These are phyloP conservation scores for Fusarium staphyleae DNA, from an alignment of 2,329 filamentous ascomycete genomes.

Conservation along the genomic window DNA sequence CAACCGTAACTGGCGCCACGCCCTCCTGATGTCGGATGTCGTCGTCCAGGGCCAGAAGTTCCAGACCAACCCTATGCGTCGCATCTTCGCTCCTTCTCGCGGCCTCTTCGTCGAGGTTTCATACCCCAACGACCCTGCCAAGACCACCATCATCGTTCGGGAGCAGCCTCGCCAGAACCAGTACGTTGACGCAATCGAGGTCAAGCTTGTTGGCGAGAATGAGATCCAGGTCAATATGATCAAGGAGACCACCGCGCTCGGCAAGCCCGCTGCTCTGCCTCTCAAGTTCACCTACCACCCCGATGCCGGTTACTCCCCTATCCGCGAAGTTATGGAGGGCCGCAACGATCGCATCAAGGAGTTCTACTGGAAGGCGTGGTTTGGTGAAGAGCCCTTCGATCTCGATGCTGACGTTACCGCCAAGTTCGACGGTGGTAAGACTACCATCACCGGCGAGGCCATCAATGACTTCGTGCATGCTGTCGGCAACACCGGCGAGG, in stretches of 20 bases:
- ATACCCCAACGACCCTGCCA: slow-evolving; percentile 80
- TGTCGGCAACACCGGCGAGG: slow-evolving; percentile 96
- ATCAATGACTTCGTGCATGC: slow-evolving; percentile 99
- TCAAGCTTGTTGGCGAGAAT: slow-evolving; percentile 75
- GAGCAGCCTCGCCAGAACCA: slow-evolving; percentile 88
- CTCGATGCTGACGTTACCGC: slow-evolving; percentile 86
- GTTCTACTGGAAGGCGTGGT: slow-evolving; percentile 99
- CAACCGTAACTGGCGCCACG: slow-evolving; percentile 90
- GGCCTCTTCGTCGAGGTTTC: slow-evolving; percentile 90
- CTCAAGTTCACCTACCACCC: slow-evolving; percentile 93
- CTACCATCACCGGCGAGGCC: slow-evolving; percentile 86
- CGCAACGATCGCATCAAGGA: slow-evolving; percentile 99
- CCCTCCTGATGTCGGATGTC: slow-evolving; percentile 91
- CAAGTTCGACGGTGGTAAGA: slow-evolving; percentile 87
- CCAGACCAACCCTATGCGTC: slow-evolving; percentile 93
- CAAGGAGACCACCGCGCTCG: slow-evolving; percentile 88
- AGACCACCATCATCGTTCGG: slow-evolving; percentile 85
- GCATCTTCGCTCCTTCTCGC: slow-evolving; percentile 85
- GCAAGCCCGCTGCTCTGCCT: slow-evolving; percentile 80
- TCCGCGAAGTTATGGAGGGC: slow-evolving; percentile 92
- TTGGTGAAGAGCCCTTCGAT: slow-evolving; percentile 83
- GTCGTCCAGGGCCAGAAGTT: slow-evolving; percentile 96
- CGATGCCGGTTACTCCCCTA: slow-evolving; percentile 95
- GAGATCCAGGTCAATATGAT: slow-evolving; percentile 90
- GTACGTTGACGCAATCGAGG: slow-evolving; percentile 86